These are phyloP conservation scores for Alternaria hordeiaustralica DNA, from an alignment of 2,329 filamentous ascomycete species.

Conservation along the genomic window DNA sequence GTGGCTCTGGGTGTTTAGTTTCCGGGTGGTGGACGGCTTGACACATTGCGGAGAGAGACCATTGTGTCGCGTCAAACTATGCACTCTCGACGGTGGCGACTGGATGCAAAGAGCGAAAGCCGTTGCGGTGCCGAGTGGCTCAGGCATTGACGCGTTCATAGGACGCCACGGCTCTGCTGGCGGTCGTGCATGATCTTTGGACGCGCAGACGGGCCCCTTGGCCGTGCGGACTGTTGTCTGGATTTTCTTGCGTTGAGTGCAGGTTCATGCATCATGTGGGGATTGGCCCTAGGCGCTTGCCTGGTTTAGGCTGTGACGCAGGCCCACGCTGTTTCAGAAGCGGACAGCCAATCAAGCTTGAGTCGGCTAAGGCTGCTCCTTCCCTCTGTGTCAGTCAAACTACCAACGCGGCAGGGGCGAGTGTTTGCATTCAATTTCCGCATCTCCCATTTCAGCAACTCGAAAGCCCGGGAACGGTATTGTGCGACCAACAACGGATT, in stretches of 20 bases:
- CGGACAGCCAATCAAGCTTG: slow-evolving; percentile 20
- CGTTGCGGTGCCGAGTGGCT: slow-evolving; percentile 12
- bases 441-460: slow-evolving; percentile 8
- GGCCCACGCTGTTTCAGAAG: slow-evolving; percentile 25
- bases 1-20: slow-evolving; percentile 16
- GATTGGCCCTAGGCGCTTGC: slow-evolving; percentile 17
- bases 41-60: slow-evolving; percentile 2
- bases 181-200: slow-evolving; percentile 19
- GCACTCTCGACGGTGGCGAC: neutral
- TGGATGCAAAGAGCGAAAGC: neutral
- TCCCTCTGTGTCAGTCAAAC: slow-evolving; percentile 3
- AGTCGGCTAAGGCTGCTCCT: slow-evolving; percentile 12
- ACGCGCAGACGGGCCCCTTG: slow-evolving; percentile 16
- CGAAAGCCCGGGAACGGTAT: slow-evolving; percentile 2
- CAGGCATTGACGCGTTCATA: slow-evolving; percentile 16
- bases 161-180: slow-evolving; percentile 16
- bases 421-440: slow-evolving; percentile 15
- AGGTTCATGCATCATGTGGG: slow-evolving; percentile 25
- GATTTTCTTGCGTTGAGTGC: slow-evolving; percentile 12
- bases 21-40: slow-evolving; percentile 1
- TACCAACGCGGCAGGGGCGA: slow-evolving; percentile 6
- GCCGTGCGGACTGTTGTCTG: slow-evolving; percentile 6
- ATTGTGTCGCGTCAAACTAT: neutral
- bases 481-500: neutral
- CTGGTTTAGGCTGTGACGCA: slow-evolving; percentile 15